Evolutionary conservation across 2,329 filamentous ascomycete species (phyloP).

Genomic region (Fusarium algeriense): DNA sequence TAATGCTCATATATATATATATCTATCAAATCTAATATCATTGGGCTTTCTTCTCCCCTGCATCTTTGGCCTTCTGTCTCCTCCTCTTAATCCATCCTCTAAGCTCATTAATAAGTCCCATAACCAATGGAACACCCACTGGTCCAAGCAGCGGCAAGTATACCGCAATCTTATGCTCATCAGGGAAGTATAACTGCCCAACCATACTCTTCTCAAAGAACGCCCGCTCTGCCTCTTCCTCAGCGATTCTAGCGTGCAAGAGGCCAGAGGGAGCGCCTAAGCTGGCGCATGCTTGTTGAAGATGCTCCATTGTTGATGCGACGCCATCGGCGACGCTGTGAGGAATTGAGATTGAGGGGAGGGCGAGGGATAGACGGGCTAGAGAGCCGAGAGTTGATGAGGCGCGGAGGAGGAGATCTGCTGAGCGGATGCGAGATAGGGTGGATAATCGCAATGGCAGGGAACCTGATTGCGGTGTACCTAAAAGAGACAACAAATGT

Average conservation of each 20-base stretch:
- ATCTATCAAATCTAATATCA: conserved; percentile 33
- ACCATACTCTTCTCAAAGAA: conserved; percentile 99
- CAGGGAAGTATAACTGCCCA: conserved; percentile 96
- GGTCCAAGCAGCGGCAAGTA: conserved; percentile 93
- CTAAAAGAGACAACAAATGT: conserved; percentile 88
- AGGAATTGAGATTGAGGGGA: conserved; percentile 93
- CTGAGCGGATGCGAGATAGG: conserved; percentile 85
- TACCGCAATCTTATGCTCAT: conserved; percentile 97
- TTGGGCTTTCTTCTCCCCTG: conserved; percentile 55
- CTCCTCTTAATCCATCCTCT: conserved; percentile 69
- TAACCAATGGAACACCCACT: conserved; percentile 87
- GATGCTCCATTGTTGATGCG: conserved; percentile 79
- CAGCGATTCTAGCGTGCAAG: conserved; percentile 84
- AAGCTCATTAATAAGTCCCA: conserved; percentile 85
- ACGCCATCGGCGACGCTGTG: conserved; percentile 88
- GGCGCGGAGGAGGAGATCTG: conserved; percentile 86
- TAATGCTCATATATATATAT: conserved; percentile 33
- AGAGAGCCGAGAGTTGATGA: conserved; percentile 95
- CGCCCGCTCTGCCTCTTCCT: conserved; percentile 88
- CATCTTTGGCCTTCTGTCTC: conserved; percentile 57
- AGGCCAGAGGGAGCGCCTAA: conserved; percentile 77
- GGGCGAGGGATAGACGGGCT: conserved; percentile 83
- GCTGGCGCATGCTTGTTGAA: conserved; percentile 80
- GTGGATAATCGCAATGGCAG: conserved; percentile 87
- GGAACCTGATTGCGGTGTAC: conserved; percentile 84